phyloP scores from a whole-genome alignment of 176 grass and related monocot species.

The Hyparrhenia diplandra region DNA sequence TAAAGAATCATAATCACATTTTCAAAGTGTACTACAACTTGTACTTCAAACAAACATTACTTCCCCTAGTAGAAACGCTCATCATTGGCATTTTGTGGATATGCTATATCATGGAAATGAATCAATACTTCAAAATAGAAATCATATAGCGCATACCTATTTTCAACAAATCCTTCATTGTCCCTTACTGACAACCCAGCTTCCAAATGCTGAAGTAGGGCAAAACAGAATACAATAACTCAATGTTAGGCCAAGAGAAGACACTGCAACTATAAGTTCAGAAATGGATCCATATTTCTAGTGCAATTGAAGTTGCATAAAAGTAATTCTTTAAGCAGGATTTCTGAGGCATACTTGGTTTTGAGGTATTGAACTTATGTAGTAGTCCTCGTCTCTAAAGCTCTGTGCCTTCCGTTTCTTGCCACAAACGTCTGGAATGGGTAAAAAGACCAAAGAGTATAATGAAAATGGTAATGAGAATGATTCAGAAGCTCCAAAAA shows the following conservation, averaged over 20 bases:
- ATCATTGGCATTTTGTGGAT: background rate
- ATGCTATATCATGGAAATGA: background rate
- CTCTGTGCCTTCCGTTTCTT: constrained; percentile 65
- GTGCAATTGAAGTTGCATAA: background rate
- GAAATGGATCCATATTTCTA: constrained; percentile 10
- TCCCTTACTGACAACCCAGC: constrained; percentile 70
- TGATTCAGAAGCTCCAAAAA: background rate
- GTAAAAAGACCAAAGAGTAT: background rate
- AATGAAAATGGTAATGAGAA: background rate
- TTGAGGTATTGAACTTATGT: constrained; percentile 90
- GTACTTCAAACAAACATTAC: background rate
- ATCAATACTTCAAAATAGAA: background rate
- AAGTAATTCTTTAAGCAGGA: background rate
- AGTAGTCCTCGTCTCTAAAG: constrained; percentile 92
- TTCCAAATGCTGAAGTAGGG: constrained; percentile 75
- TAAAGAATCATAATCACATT: constrained; percentile 21
- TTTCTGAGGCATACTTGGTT: constrained; percentile 58
- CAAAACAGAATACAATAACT: background rate
- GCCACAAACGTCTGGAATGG: constrained; percentile 69
- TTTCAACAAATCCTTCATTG: constrained; percentile 76
- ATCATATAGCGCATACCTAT: constrained; percentile 40
- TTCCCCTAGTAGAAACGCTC: background rate
- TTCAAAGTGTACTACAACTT: background rate
- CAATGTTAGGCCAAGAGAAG: constrained; percentile 9
- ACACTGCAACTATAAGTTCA: constrained; percentile 2